These are phyloP conservation scores for Cryphonectria carpinicola DNA, from an alignment of 2,329 filamentous ascomycete species.

Conservation along the genomic window DNA sequence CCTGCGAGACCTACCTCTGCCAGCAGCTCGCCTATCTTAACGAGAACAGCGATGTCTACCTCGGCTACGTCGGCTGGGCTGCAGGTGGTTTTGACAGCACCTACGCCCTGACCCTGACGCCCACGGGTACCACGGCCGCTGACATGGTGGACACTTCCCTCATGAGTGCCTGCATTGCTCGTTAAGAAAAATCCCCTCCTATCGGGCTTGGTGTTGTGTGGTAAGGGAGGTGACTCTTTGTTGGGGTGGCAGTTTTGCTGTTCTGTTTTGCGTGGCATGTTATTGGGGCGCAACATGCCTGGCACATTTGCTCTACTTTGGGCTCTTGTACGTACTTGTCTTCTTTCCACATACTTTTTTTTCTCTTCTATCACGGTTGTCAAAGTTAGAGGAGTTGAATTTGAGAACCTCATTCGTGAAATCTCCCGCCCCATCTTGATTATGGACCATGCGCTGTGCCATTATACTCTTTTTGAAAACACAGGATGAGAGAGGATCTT, in stretches of 20 bases:
- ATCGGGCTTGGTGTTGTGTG: not conserved
- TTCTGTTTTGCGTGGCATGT: not conserved
- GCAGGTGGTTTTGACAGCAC: conserved; percentile 35
- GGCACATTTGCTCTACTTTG: not conserved
- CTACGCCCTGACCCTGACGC: conserved; percentile 37
- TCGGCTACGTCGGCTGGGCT: conserved; percentile 37
- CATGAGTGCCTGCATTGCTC: conserved; percentile 43
- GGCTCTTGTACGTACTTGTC: not conserved
- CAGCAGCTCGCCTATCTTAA: conserved; percentile 39
- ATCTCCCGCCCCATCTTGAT: not conserved
- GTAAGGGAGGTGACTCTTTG: no score
- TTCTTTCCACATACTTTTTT: not conserved
- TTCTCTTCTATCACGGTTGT: not conserved
- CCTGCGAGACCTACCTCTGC: conserved; percentile 39
- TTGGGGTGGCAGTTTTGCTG: not conserved
- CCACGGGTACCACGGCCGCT: conserved; percentile 35
- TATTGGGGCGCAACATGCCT: not conserved
- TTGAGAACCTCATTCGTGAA: not conserved
- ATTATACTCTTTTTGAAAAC: not conserved
- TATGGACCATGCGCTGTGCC: not conserved
- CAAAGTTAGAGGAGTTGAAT: not conserved
- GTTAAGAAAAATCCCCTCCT: not conserved
- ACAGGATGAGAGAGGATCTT: not conserved
- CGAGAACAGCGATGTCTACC: conserved; percentile 39
- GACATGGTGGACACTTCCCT: conserved; percentile 44